A percentile compares a stretch with the other conserved stretches of the same genome.
phyloP scores from a whole-genome alignment of 495 filamentous ascomycete genomes.

The Penicillium goetzii region DNA sequence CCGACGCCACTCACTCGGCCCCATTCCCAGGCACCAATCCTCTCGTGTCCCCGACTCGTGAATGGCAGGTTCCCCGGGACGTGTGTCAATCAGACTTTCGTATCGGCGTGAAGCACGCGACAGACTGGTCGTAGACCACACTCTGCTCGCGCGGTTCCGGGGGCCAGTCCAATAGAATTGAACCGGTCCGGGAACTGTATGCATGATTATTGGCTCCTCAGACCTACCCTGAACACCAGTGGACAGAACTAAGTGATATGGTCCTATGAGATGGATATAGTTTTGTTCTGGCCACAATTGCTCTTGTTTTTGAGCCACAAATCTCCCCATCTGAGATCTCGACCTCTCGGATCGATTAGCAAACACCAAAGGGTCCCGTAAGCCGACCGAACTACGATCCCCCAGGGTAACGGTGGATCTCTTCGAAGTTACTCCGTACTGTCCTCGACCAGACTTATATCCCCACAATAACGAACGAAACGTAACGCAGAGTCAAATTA shows the following conservation, averaged over 20 bases:
- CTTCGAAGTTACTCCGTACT: background rate
- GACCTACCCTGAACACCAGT: background rate
- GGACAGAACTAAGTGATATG: background rate
- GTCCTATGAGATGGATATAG: background rate
- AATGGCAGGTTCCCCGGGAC: conserved; percentile 9
- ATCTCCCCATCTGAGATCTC: background rate
- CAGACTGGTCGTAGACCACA: background rate
- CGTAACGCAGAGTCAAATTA: conserved; percentile 17
- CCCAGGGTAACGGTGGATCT: conserved; percentile 7
- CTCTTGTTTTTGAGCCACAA: background rate
- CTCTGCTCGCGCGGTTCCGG: background rate
- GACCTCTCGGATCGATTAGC: background rate
- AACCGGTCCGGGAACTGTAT: background rate
- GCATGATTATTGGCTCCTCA: background rate
- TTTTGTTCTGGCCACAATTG: background rate
- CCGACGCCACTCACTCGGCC: conserved; percentile 8
- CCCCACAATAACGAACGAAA: conserved; percentile 1
- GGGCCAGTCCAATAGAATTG: background rate
- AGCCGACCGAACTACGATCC: conserved; percentile 2
- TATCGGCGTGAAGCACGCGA: conserved; percentile 1
- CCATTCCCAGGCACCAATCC: conserved; percentile 7
- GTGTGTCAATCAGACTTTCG: background rate
- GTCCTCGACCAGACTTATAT: background rate
- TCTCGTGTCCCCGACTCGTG: background rate
- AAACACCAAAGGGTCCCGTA: background rate